Evolutionary conservation across 345 rosid species (phyloP), one percentile per base, ranked within the genome.

Genomic region (Salix udensis): DNA sequence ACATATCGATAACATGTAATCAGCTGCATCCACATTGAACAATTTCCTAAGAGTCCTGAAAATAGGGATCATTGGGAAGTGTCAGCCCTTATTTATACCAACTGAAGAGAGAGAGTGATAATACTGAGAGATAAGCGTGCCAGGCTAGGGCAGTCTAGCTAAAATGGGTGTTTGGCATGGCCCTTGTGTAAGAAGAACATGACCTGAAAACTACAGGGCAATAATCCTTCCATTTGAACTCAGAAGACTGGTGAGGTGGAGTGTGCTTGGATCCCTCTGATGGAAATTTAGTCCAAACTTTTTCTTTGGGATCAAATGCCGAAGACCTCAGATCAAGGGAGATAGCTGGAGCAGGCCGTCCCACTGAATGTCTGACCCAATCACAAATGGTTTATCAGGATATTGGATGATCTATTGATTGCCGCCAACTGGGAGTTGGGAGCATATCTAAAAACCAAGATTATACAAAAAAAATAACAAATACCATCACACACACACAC

Each of bases 191-290:
- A 26, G 62, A 72, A 13, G 12, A 23, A 36, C 18, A 74, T 67
- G 62, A 96, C 99, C 99, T 92, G 90, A 96, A 96, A 78, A 94
- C 99, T 73, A 96, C 88, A 16, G 98, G 99, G 68, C 99, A 93
- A 78, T 96, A 96, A 70, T 96, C 99, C 82, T 96, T 96, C 99
- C 99, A 96, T 81, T 77, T 93, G 81, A 96, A 96, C 74, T 96
- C 99, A 50, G 84, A 81, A 50, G 97, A 96, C 82, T 86, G 93
- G 82, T 96, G 99, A 64, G 98, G 98, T 46, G 99, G 98, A 73
- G 99, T 96, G 78, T 93, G 83, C 74, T 96, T 96, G 46, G 98
- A 89, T 67, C 99, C 99, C 83, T 88, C 97, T 4, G 98, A 82
- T 8, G 98, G 99, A 79, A 96, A 96, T 66, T 86, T 92, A 6